Base-by-base conservation (phyloP, 2,329 filamentous ascomycete genomes). In the Curvularia eragrostidis region DNA sequence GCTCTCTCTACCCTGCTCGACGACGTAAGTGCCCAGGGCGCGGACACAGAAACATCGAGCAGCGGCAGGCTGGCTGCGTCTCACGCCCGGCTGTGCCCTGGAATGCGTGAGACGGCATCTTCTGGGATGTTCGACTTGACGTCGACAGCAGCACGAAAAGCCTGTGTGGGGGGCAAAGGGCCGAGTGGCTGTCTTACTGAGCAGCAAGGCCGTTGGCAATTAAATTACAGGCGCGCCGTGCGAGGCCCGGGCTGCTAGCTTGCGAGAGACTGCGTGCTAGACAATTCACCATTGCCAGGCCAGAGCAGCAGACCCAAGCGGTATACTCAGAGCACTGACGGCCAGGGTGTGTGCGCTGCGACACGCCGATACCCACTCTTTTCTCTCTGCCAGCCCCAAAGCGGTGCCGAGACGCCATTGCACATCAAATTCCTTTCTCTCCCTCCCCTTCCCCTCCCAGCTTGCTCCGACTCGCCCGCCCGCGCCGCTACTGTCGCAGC, bases 371-470 rank as follows among this genome's bases (percentile, higher is more conserved):
- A 56, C 61, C 58, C 58, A 58, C 61, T 62, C 42, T 54, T 59
- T 55, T 32, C 23, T 50, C n/a, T 46, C 18, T 36, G 32, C 26
- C 43, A 48, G 46, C 50, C 54, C 48, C 38, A n/a, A 21, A 38
- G 26, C 47, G 30, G 9, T 61, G 58, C 58, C 65, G 54, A 63
- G 50, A 49, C 59, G 52, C 62, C 59, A 55, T 52, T 46, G 59
- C 64, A 64, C 65, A 56, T 64, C 57, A 65, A 67, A 69, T 64
- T 66, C 66, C 61, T 59, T 52, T 52, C 56, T 61, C 52, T 41
- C 55, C 61, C 54, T 53, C 51, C 58, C 58, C 38, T 41, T 52
- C 47, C 56, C 39, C 12, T 32, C 24, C 13, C 43, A 19, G 10
- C 26, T 6, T 12, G 24, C 24, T 41, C 53, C 54, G 50, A 56